Conservation (phyloP, 192 early-diverging fungal species). For the Linderina pennispora region DNA sequence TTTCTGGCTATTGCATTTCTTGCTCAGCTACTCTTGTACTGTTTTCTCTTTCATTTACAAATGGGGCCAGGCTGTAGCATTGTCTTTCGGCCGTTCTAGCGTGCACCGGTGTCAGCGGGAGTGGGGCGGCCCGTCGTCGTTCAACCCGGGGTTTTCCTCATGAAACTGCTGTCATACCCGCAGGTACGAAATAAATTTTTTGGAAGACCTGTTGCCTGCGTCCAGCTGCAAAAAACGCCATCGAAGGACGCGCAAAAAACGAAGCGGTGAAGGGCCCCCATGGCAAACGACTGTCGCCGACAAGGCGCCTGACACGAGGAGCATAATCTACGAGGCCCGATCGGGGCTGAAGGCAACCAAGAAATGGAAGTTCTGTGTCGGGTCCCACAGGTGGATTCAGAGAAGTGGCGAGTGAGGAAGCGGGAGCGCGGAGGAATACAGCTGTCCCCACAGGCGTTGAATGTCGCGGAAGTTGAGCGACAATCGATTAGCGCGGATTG, state of each 20-base stretch:
- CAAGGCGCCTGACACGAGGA: neutral
- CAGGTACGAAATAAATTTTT: constrained; percentile 20
- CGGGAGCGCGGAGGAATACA: constrained; percentile 17
- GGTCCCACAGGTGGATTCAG: constrained; percentile 43
- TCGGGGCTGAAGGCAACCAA: constrained; percentile 12
- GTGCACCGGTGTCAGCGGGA: too few species aligned
- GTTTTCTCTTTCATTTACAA: too few species aligned
- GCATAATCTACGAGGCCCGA: constrained; percentile 16
- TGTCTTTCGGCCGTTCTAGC: too few species aligned
- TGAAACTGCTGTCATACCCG: constrained; percentile 23
- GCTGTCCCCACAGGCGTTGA: neutral
- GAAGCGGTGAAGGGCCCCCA: neutral
- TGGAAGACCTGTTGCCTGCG: constrained; percentile 13
- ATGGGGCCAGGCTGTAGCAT: too few species aligned
- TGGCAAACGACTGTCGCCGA: too few species aligned
- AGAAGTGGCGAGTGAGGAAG: constrained; percentile 20
- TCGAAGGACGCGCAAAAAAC: constrained; percentile 1
- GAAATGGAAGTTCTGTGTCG: constrained; percentile 44
- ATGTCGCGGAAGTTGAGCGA: constrained; percentile 1
- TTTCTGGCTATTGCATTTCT: too few species aligned
- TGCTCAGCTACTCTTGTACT: too few species aligned
- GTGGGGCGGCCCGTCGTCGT: neutral
- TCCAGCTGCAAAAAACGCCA: constrained; percentile 7
- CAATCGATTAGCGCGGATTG: constrained; percentile 49
- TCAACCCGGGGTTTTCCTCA: constrained; percentile 18